Percentiles rank a stretch among this genome's conserved stretches.
Conservation (phyloP, 1,284 basidiomycete genomes). For the Xerocomus minutiporus region DNA sequence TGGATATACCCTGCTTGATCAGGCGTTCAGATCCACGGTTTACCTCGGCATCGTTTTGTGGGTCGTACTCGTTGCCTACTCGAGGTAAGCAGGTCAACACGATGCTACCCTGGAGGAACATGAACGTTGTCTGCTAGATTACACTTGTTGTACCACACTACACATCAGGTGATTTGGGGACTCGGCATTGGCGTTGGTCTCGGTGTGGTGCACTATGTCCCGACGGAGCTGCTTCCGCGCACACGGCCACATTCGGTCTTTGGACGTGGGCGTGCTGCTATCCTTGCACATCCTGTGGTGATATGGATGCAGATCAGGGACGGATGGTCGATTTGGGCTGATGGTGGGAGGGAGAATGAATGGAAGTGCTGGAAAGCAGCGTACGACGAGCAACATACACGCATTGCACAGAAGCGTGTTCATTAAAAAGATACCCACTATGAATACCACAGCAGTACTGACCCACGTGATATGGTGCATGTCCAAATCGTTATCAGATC, state of each 20-base stretch:
- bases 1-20: conserved; percentile 49
- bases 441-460: too few relatives aligned
- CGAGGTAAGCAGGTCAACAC: conserved; percentile 45
- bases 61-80: conserved; percentile 71
- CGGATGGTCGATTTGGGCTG: conserved; percentile 75
- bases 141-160: conserved; percentile 70
- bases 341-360: conserved; percentile 63
- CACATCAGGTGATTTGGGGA: conserved; percentile 71
- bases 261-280: conserved; percentile 44
- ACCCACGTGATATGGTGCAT: too few relatives aligned
- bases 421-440: background rate
- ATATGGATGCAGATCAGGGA: conserved; percentile 71
- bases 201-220: conserved; percentile 54
- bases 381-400: conserved; percentile 33
- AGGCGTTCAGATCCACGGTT: conserved; percentile 41
- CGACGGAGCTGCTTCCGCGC: conserved; percentile 59
- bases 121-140: conserved; percentile 40
- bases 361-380: conserved; percentile 58
- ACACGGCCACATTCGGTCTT: conserved; percentile 49
- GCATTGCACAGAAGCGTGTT: conserved; percentile 10
- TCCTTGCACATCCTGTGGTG: conserved; percentile 57
- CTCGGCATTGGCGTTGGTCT: conserved; percentile 58
- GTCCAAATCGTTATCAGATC: too few relatives aligned
- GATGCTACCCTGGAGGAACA: background rate
- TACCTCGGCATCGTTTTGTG: conserved; percentile 53